phyloP scores from a whole-genome alignment of 768 basidiomycete species.

The Tricholoma matsutake region DNA sequence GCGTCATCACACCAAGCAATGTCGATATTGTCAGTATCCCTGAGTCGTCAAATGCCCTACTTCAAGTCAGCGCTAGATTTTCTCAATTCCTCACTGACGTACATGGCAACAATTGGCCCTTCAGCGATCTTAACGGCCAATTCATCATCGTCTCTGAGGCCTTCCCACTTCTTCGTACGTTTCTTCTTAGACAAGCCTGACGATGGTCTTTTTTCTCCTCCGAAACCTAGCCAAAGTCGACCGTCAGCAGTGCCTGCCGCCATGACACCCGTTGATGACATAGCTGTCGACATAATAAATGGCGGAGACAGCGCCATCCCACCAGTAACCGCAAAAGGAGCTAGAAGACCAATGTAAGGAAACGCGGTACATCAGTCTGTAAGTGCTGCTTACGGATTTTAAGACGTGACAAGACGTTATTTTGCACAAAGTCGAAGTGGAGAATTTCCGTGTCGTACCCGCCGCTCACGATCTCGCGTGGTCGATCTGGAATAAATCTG shows the following conservation, averaged over 20 bases:
- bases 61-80: neutral
- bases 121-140: conserved; percentile 53
- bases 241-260: conserved; percentile 79
- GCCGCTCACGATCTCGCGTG: conserved; percentile 70
- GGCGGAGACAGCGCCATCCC: conserved; percentile 69
- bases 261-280: conserved; percentile 57
- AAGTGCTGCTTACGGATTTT: conserved; percentile 49
- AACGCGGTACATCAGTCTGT: neutral
- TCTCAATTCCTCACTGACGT: conserved; percentile 19
- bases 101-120: conserved; percentile 76
- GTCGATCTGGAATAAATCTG: conserved; percentile 67
- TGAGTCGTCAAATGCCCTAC: conserved; percentile 49
- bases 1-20: conserved; percentile 54
- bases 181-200: conserved; percentile 40
- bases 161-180: conserved; percentile 68
- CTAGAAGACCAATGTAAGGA: conserved; percentile 23
- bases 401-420: conserved; percentile 52
- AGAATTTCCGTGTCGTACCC: conserved; percentile 70
- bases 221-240: conserved; percentile 62
- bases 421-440: conserved; percentile 64
- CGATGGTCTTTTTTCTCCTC: conserved; percentile 48
- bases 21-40: conserved; percentile 53
- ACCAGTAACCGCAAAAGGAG: conserved; percentile 35
- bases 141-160: conserved; percentile 49
- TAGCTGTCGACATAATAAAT: conserved; percentile 61